Evolutionary conservation across 768 basidiomycete species (phyloP).

Genomic region (Coprinopsis marcescibilis): DNA sequence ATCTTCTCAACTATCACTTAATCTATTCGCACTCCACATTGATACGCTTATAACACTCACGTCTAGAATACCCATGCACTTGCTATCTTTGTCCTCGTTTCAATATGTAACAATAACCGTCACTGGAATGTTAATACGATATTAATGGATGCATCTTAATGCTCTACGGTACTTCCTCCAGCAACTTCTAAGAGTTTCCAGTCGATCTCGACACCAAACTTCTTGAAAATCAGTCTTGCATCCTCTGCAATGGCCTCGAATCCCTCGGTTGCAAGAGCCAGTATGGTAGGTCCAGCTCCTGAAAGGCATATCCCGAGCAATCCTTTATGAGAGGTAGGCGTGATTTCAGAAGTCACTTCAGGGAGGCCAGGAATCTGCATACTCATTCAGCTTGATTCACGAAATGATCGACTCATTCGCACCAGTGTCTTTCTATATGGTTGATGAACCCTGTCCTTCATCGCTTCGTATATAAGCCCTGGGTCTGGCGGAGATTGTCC

Average conservation of each 20-base stretch:
- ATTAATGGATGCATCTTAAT: constrained; percentile 1
- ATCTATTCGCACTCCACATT: not conserved
- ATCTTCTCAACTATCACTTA: not conserved
- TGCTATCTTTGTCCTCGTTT: no score
- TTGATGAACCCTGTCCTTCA: constrained; percentile 98
- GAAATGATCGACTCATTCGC: constrained; percentile 22
- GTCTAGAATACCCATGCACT: not conserved
- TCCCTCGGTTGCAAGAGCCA: constrained; percentile 83
- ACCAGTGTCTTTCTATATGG: constrained; percentile 89
- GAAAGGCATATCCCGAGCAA: constrained; percentile 95
- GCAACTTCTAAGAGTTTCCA: constrained; percentile 81
- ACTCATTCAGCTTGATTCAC: not conserved
- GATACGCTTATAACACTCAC: no score
- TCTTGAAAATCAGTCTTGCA: constrained; percentile 67
- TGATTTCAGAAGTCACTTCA: constrained; percentile 84
- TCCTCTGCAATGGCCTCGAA: constrained; percentile 84
- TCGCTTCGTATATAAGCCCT: constrained; percentile 96
- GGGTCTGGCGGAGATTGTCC: constrained; percentile 89
- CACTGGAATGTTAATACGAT: not conserved
- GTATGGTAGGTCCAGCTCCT: constrained; percentile 95
- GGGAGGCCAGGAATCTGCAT: constrained; percentile 90
- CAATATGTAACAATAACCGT: no score
- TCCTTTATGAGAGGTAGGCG: constrained; percentile 88
- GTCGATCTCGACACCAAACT: constrained; percentile 73
- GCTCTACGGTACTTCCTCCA: constrained; percentile 28